phyloP scores from a whole-genome alignment of 2,329 filamentous ascomycete species.

The Pseudogymnoascus sp. region DNA sequence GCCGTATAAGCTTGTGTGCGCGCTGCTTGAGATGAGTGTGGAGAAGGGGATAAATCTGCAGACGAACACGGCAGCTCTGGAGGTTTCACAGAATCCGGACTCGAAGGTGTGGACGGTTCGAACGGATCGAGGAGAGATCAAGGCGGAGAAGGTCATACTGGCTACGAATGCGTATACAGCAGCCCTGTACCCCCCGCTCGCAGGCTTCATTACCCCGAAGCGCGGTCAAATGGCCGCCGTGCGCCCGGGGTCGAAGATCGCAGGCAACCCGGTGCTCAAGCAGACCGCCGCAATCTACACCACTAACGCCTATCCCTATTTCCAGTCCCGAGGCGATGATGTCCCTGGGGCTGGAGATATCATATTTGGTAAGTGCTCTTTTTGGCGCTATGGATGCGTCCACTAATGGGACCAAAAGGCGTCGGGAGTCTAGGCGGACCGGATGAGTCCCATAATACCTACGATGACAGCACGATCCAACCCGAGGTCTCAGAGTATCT shows the following conservation, averaged over 20 bases:
- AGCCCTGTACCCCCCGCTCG: conserved; percentile 36
- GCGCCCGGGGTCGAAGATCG: conserved; percentile 26
- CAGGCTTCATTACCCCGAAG: conserved; percentile 38
- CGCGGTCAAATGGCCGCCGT: conserved; percentile 44
- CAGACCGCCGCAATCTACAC: conserved; percentile 22
- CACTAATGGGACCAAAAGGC: conserved; percentile 13
- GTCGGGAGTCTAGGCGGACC: conserved; percentile 38
- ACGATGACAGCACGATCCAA: conserved; percentile 39
- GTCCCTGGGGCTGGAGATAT: conserved; percentile 35
- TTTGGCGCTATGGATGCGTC: neutral
- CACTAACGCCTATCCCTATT: neutral
- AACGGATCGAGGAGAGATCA: conserved; percentile 38
- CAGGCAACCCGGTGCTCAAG: conserved; percentile 24
- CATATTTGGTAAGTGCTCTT: conserved; percentile 39
- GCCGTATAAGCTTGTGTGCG: conserved; percentile 22
- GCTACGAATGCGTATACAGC: conserved; percentile 50
- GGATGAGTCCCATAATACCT: conserved; percentile 30
- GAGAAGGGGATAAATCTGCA: conserved; percentile 14
- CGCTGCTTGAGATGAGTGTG: conserved; percentile 21
- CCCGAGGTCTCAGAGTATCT: conserved; percentile 33
- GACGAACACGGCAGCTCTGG: conserved; percentile 22
- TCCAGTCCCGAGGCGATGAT: neutral
- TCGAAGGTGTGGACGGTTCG: conserved; percentile 36
- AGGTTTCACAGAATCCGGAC: conserved; percentile 16
- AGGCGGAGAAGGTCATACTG: conserved; percentile 38